A percentile compares a stretch with the other conserved stretches of the same genome.
These are phyloP conservation scores for Astrothelium subdiscretum DNA, from an alignment of 495 filamentous ascomycete species.

Conservation along the genomic window DNA sequence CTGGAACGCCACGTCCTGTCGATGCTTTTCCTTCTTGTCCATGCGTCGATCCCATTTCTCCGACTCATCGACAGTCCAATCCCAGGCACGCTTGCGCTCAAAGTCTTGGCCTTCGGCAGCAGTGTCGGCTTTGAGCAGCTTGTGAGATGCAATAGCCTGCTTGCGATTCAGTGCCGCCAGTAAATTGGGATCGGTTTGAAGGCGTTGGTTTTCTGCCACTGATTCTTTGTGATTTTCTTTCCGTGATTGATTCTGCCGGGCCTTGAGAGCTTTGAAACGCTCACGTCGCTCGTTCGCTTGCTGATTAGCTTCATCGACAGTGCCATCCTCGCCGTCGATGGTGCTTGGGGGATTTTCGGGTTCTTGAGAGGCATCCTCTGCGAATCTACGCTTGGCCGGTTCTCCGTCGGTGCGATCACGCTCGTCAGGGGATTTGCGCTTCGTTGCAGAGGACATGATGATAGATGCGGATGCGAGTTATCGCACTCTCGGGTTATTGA, in stretches of 20 bases:
- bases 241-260: conserved; percentile 43
- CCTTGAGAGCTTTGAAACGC: conserved; percentile 76
- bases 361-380: background rate
- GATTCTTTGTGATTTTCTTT: conserved; percentile 66
- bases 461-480: too few species aligned
- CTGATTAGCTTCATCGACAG: background rate
- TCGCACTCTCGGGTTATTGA: too few species aligned
- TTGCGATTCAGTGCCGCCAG: conserved; percentile 64
- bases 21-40: conserved; percentile 71
- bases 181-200: conserved; percentile 61
- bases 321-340: background rate
- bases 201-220: conserved; percentile 66
- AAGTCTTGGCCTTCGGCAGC: conserved; percentile 82
- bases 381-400: conserved; percentile 3
- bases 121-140: conserved; percentile 83
- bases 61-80: conserved; percentile 90
- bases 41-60: conserved; percentile 87
- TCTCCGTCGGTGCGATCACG: background rate
- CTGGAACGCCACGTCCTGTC: conserved; percentile 78
- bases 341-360: background rate
- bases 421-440: background rate
- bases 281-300: conserved; percentile 6
- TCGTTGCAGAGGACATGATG: background rate
- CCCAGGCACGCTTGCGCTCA: conserved; percentile 95
- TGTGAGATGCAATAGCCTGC: conserved; percentile 77